These are phyloP conservation scores for Plasmodium vinckei DNA, from an alignment of 169 alveolate species.

Conservation along the genomic window DNA sequence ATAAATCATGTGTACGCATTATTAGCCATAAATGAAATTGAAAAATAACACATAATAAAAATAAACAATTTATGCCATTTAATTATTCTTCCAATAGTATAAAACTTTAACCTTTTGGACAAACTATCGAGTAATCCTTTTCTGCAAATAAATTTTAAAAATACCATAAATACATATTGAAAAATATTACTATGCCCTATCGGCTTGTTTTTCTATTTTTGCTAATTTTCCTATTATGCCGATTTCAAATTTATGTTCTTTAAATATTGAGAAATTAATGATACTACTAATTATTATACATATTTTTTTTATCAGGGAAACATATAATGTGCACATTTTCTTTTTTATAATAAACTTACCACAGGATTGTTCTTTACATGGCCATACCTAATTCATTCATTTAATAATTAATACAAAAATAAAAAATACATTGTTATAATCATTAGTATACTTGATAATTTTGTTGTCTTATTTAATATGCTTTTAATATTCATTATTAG, in stretches of 20 bases:
- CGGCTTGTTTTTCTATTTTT: too few relatives aligned
- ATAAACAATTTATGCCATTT: constrained; percentile 4
- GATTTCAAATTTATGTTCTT: too few relatives aligned
- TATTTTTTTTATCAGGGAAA: not conserved
- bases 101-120: constrained; percentile 63
- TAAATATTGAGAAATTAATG: too few relatives aligned
- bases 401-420: not conserved
- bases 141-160: constrained; percentile 28
- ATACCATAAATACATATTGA: not conserved
- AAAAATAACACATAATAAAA: not conserved
- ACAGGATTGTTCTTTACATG: constrained; percentile 64
- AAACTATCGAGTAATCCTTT: constrained; percentile 66
- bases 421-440: too few relatives aligned
- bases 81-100: not conserved
- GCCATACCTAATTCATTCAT: constrained; percentile 33
- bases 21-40: not conserved
- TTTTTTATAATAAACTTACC: constrained; percentile 18
- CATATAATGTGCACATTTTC: constrained; percentile 8
- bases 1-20: not conserved
- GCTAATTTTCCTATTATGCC: too few relatives aligned
- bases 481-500: constrained; percentile 1
- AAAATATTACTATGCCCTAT: too few relatives aligned
- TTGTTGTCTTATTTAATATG: not conserved
- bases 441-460: not conserved
- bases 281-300: not conserved